Base-by-base conservation (phyloP, 371 early-diverging fungal species). In the Chytridium lagenaria region DNA sequence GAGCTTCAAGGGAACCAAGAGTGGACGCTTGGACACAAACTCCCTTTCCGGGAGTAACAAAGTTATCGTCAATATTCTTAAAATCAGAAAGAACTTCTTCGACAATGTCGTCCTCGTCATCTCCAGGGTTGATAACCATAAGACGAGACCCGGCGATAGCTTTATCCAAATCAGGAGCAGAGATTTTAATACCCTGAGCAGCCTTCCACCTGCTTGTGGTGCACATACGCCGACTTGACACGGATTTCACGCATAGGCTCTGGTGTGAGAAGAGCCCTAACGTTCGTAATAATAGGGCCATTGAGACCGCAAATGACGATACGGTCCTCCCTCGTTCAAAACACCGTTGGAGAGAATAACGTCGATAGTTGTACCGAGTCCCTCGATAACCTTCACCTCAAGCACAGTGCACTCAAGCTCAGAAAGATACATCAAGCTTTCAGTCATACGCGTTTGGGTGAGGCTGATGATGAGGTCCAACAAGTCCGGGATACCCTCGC, bases 331-430 rank as follows among this genome's bases (percentile, higher is more conserved):
- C 87, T 99, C 99, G 74, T 91, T 89, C 75, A 99, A 82, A 67
- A 93, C 90, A 79, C 99, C 99, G 84, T 99, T 99, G 34, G 95
- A 94, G 72, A 99, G 88, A 57, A 99, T 93, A 51, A 98, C 99
- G 88, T 99, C 99, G 71, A 99, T 94, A 0, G 99, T 98, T 0
- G 97, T 97, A 75, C 99, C 99, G 66, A 95, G 90, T 75, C 99
- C 99, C 87, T 99, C 99, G 79, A 98, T 93, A n/a, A 98, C 97
- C 89, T 99, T 99, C 76, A 99, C 99, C 90, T 99, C 99, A 67
- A 99, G 86, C 59, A 99, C 98, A 28, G 99, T 99, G 88, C 98
- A 98, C 87, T 99, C 98, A 23, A 99, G 88, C 80, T 95, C 95
- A 15, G 95, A 93, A 67, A 95, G 86, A 80, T 98, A 99, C 95